phyloP scores from a whole-genome alignment of 352 stramenopile species.

The Phytophthora vignae region DNA sequence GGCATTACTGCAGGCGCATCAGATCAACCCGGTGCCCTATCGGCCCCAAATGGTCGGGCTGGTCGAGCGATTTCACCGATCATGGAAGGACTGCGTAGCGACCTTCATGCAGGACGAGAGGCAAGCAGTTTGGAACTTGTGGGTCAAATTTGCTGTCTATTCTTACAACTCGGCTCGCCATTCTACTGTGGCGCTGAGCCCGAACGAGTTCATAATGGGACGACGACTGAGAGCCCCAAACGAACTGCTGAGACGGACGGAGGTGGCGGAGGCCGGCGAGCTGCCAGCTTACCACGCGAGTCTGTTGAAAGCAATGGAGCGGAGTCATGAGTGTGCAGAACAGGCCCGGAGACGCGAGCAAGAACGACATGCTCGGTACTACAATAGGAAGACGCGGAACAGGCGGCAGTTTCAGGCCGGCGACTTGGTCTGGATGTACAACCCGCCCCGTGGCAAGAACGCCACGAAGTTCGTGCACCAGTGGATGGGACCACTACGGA shows the following conservation, averaged over 20 bases:
- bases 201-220: not conserved
- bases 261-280: not conserved
- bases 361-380: not conserved
- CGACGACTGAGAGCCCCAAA: not conserved
- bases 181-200: not conserved
- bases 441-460: slow-evolving; percentile 1
- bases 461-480: slow-evolving; percentile 13
- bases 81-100: no score
- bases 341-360: slow-evolving; percentile 1
- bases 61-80: no score
- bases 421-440: slow-evolving; percentile 4
- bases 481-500: slow-evolving; percentile 2
- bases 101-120: no score
- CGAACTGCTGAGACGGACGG: not conserved
- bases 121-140: no score
- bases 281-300: not conserved
- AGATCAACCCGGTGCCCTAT: no score
- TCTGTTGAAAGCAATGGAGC: no score
- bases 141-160: no score
- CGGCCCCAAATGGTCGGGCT: no score
- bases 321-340: slow-evolving; percentile 1
- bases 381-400: not conserved
- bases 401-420: slow-evolving; percentile 1
- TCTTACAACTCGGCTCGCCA: no score
- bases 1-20: no score